A percentile compares a stretch with the other conserved stretches of the same genome.
Evolutionary conservation across 129 eudicot genomes (phyloP).

Genomic region (Ambrosia trifida): DNA sequence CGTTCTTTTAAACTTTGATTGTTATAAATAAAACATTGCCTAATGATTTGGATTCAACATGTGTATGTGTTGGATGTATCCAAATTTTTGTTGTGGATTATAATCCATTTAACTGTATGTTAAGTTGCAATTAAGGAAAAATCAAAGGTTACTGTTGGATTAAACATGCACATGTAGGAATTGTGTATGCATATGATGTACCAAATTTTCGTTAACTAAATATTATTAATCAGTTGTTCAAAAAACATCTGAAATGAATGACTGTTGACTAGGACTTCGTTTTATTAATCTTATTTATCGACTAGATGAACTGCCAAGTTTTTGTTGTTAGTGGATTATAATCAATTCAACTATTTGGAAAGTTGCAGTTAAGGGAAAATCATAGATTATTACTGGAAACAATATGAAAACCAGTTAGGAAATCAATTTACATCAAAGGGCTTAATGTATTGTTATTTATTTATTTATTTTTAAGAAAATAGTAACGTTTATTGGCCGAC

Average conservation of each 20-base stretch:
- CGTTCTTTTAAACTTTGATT: too few species aligned
- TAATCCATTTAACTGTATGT: neutral
- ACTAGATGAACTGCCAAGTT: too few species aligned
- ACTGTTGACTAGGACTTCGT: too few species aligned
- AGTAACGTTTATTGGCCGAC: conserved; percentile 1
- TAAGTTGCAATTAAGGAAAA: neutral
- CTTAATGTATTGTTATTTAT: neutral
- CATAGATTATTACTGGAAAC: neutral
- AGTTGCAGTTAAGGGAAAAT: conserved; percentile 4
- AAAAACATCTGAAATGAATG: too few species aligned
- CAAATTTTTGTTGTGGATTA: neutral
- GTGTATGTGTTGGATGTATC: neutral
- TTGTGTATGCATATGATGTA: too few species aligned
- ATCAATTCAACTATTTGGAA: conserved; percentile 5
- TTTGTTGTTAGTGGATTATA: neutral
- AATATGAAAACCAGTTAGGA: neutral
- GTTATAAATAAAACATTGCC: neutral
- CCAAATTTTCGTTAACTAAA: too few species aligned
- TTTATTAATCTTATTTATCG: too few species aligned
- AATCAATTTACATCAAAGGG: neutral
- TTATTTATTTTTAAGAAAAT: neutral
- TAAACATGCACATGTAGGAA: too few species aligned
- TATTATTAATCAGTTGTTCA: too few species aligned
- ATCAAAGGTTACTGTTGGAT: neutral
- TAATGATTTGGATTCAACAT: neutral